A percentile compares a stretch with the other conserved stretches of the same genome.
Conservation (phyloP, 805 yeast species). For the Ogataea nakhonphanomensis region DNA sequence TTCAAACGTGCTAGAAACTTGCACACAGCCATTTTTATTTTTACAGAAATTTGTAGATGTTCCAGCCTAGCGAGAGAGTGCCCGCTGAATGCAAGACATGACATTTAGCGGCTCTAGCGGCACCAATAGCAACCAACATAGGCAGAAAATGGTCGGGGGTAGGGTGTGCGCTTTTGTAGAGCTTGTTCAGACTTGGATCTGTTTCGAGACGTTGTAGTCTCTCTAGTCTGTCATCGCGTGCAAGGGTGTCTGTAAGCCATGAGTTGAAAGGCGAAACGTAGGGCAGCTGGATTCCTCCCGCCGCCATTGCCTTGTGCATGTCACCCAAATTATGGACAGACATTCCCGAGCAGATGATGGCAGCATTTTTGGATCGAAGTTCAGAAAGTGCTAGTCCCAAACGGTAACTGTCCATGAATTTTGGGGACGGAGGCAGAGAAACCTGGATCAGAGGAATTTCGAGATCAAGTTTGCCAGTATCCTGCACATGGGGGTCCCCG, state of each 20-base stretch:
- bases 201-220: conserved; percentile 16
- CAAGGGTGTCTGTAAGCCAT: conserved; percentile 34
- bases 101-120: conserved; percentile 43
- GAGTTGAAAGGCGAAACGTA: conserved; percentile 54
- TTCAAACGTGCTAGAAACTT: conserved; percentile 8
- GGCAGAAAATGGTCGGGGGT: conserved; percentile 75
- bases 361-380: conserved; percentile 49
- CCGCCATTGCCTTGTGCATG: conserved; percentile 32
- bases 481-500: conserved; percentile 35
- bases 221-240: conserved; percentile 16
- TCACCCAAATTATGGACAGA: conserved; percentile 73
- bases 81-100: conserved; percentile 46
- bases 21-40: conserved; percentile 6
- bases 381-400: conserved; percentile 54
- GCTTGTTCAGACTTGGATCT: conserved; percentile 25
- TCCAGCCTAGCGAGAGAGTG: conserved; percentile 60
- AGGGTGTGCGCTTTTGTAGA: conserved; percentile 59
- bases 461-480: conserved; percentile 39
- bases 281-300: conserved; percentile 33
- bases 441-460: conserved; percentile 50
- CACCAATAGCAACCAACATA: conserved; percentile 56
- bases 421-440: conserved; percentile 41
- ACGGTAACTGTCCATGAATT: conserved; percentile 42
- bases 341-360: conserved; percentile 71
- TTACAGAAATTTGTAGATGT: conserved; percentile 48